Evolutionary conservation across 1,284 basidiomycete genomes (phyloP).

Genomic region (Meira miltonrushii): DNA sequence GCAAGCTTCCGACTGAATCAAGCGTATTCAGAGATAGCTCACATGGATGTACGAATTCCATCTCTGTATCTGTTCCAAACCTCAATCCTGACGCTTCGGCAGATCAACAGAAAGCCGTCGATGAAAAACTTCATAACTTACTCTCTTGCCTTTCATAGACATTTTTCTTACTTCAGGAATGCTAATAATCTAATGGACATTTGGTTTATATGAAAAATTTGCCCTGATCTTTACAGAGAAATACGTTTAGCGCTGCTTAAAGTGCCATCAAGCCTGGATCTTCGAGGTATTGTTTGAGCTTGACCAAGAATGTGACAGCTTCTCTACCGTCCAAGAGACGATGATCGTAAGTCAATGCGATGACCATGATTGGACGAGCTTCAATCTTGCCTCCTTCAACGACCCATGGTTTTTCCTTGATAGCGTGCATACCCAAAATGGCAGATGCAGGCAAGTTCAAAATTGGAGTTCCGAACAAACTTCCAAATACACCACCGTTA

Average conservation of each 20-base stretch:
- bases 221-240: not conserved
- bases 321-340: constrained; percentile 91
- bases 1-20: too few species aligned
- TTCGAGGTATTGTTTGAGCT: constrained; percentile 51
- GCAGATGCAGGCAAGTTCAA: constrained; percentile 95
- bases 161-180: too few species aligned
- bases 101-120: too few species aligned
- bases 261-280: constrained; percentile 14
- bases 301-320: constrained; percentile 94
- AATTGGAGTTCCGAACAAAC: constrained; percentile 84
- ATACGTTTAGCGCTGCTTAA: not conserved
- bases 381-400: constrained; percentile 75
- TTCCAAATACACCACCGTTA: constrained; percentile 97
- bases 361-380: constrained; percentile 90
- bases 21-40: too few species aligned
- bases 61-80: too few species aligned
- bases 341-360: constrained; percentile 84
- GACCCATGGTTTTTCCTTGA: constrained; percentile 90
- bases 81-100: too few species aligned
- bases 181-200: too few species aligned
- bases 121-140: too few species aligned
- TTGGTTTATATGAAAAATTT: too few species aligned
- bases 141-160: too few species aligned
- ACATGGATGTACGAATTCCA: too few species aligned
- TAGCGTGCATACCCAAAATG: constrained; percentile 91